Base-by-base conservation (phyloP, 345 rosid species). In the Brassica juncea region DNA sequence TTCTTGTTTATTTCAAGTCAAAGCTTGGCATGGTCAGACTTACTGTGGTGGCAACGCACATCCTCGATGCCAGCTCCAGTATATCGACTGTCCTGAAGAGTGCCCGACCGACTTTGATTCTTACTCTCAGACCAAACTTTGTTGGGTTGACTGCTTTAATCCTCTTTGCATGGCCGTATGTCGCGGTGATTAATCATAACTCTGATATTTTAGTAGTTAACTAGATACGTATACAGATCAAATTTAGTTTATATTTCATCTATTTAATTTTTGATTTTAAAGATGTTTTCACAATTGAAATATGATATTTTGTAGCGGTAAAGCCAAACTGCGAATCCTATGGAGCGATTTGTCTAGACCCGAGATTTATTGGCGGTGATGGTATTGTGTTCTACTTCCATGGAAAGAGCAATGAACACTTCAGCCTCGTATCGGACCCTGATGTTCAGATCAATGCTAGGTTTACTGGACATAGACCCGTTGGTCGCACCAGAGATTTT, bases 291-390 rank as follows among this genome's bases (percentile, higher is more conserved):
- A 15, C 7, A 58, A 8, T 52, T 52, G 15, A 14, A 19, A 52
- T 8, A 31, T 54, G 63, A 31, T 31, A 16, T 70, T 71, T 16
- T 23, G 32, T 32, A 71, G 65, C 19, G 7, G 4, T 57, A 21
- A 71, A 71, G n/a, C 74, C 64, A 16, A 70, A 70, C 52, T 55
- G 64, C 5, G 49, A 71, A 57, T 21, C 65, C 7, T 34, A 9
- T 16, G 64, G 64, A 31, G 9, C 49, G 3, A 11, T 55, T 10
- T 70, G 73, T 19, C 16, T 27, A 25, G 84, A 88, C 71, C 86
- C 87, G 5, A 82, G 86, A 32, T 88, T 88, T 68, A 85, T 88
- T 2, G 84, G 87, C 61, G 89, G 86, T 10, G 87, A 87, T 49
- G 87, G 89, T 30, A 68, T 83, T 57, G 84, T 84, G 25, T 23